These are phyloP conservation scores for Petunia secreta DNA, from an alignment of 257 asterid genomes.

Conservation along the genomic window DNA sequence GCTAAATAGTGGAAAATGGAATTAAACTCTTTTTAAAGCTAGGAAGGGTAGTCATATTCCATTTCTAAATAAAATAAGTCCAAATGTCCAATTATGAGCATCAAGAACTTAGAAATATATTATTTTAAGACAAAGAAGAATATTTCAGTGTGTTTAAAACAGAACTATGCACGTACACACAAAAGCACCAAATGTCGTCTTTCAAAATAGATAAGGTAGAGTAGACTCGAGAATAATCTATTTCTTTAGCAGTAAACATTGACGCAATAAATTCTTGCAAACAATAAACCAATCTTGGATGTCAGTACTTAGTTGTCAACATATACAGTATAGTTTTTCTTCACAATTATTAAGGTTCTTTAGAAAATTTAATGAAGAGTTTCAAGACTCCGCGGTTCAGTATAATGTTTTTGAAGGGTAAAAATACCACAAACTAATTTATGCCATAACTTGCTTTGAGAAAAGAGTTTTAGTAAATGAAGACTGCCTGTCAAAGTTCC, in stretches of 20 bases:
- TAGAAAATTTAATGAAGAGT: background rate
- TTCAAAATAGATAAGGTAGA: too few relatives aligned
- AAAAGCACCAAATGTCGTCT: background rate
- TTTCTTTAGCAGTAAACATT: too few relatives aligned
- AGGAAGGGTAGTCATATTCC: too few relatives aligned
- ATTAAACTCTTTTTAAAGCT: background rate
- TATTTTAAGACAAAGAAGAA: background rate
- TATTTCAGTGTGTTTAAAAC: background rate
- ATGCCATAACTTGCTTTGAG: background rate
- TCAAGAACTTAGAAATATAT: background rate
- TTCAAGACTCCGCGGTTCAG: background rate
- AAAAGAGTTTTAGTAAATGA: too few relatives aligned
- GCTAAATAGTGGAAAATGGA: background rate
- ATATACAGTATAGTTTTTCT: background rate
- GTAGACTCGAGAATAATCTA: background rate
- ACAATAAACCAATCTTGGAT: background rate
- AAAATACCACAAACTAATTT: background rate
- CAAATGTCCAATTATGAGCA: background rate
- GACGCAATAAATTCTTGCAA: background rate
- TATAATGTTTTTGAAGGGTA: slow-evolving; percentile 3
- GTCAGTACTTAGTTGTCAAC: background rate
- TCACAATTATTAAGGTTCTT: background rate
- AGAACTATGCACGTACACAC: background rate
- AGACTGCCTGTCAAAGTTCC: background rate
- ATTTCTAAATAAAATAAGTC: background rate